These are phyloP conservation scores for Fusarium buxicola DNA, from an alignment of 2,329 filamentous ascomycete species.

Conservation along the genomic window DNA sequence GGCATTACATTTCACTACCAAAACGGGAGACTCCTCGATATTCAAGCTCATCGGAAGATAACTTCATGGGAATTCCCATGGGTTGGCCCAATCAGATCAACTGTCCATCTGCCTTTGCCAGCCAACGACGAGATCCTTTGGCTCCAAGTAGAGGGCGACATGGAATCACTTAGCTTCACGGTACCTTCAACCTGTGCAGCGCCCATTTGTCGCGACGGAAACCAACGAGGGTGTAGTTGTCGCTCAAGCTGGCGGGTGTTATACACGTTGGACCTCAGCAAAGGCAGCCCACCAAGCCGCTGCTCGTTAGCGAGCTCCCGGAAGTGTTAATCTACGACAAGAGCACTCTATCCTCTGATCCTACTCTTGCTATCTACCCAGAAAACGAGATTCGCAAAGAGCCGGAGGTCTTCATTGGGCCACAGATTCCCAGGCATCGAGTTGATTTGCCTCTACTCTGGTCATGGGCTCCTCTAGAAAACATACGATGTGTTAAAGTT, in stretches of 20 bases:
- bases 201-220: too few species aligned
- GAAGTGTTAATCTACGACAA: neutral
- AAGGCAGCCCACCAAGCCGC: accelerated
- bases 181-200: neutral
- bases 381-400: neutral
- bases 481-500: neutral
- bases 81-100: neutral
- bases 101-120: neutral
- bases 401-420: too few species aligned
- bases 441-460: neutral
- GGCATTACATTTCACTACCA: neutral
- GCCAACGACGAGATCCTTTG: neutral
- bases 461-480: constrained; percentile 3
- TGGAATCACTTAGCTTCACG: neutral
- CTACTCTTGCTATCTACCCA: neutral
- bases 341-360: accelerated
- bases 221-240: too few species aligned
- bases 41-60: too few species aligned
- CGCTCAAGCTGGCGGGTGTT: constrained; percentile 3
- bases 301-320: neutral
- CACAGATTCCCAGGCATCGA: too few species aligned
- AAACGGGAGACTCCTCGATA: too few species aligned
- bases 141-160: neutral
- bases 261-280: neutral
- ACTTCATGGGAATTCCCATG: too few species aligned